These are phyloP conservation scores for Epichloe festucae DNA, from an alignment of 2,329 filamentous ascomycete species.

Conservation along the genomic window DNA sequence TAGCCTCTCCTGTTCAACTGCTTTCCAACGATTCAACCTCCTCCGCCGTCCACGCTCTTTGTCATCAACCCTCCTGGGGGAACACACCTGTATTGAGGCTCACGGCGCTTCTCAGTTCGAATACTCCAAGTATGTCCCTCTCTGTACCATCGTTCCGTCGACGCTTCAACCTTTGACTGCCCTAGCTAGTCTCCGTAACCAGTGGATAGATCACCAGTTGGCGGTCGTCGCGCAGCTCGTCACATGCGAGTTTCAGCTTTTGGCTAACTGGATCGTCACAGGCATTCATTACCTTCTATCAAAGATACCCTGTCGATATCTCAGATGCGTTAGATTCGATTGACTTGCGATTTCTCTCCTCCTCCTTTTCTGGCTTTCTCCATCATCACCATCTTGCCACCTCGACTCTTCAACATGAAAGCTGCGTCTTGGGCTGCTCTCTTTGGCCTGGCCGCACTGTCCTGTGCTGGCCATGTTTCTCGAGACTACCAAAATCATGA, in stretches of 20 bases:
- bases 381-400: neutral
- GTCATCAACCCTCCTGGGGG: neutral
- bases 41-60: neutral
- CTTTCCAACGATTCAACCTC: neutral
- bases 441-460: conserved; percentile 35
- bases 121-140: neutral
- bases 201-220: neutral
- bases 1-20: neutral
- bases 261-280: neutral
- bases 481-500: conserved; percentile 72
- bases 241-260: neutral
- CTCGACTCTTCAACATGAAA: conserved; percentile 30
- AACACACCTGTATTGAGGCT: neutral
- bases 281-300: neutral
- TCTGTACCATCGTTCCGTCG: neutral
- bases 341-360: neutral
- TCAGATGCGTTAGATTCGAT: conserved; percentile 2
- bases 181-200: neutral
- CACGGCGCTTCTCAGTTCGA: neutral
- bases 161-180: neutral
- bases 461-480: conserved; percentile 35
- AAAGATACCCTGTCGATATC: neutral
- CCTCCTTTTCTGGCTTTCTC: neutral
- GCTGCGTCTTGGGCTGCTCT: conserved; percentile 38
- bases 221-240: neutral